Evolutionary conservation across 345 rosid genomes (phyloP), one percentile per base, ranked within the genome.

Genomic region (Lenwebbia sp.): DNA sequence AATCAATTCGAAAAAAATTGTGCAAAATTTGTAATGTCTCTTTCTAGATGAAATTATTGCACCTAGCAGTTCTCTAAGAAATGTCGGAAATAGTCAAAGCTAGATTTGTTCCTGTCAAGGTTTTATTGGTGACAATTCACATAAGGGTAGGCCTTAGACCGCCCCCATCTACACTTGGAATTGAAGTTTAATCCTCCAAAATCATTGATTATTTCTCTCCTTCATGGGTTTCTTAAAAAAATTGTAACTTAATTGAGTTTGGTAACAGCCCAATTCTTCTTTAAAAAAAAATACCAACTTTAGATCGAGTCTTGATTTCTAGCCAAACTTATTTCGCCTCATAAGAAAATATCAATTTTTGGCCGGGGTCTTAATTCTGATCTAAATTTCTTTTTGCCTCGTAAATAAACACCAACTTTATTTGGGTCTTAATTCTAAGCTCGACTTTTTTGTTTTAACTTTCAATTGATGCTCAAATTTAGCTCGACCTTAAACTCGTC

Each of bases 341-440:
- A 23, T 55, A 4, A 55, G 1, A 8, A 60, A n/a, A 28, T 15
- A 4, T 52, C 15, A 14, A 52, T 62, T 62, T 62, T 62, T 62
- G 8, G 30, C 7, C 1, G 1, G 3, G 0, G 17, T 62, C 40
- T 15, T 33, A 30, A 13, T 30, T 62, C 2, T 0, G 7, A 28
- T 28, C 33, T 0, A 1, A 13, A 62, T 13, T 62, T 14, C 21
- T 14, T 62, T 62, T 62, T 14, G 17, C 40, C 75, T 14, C 11
- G 0, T 60, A 14, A 60, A 28, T 60, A 33, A 1, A 33, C 2
- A 21, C 0, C 1, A 65, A 3, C 12, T 65, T 17, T 17, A 55
- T 6, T 2, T 7, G 0, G 0, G 11, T 62, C 75, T 28, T 7
- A n/a, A n/a, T n/a, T n/a, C n/a, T n/a, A n/a, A n/a, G n/a, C n/a